Conservation (phyloP, 805 yeast genomes). For the Teunomyces barrocoloradensis region DNA sequence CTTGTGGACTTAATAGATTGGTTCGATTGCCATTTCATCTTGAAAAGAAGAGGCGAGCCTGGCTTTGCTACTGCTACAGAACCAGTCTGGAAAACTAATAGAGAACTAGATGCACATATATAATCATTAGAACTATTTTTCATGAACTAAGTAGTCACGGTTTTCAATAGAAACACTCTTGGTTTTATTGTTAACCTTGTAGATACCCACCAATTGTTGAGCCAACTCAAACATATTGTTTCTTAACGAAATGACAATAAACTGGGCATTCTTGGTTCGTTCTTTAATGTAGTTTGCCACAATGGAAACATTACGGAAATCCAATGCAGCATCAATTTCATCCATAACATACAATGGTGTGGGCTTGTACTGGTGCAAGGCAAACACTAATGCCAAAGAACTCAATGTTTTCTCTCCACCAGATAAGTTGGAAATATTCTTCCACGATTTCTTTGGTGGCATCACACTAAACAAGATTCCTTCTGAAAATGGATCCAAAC, state of each 20-base stretch:
- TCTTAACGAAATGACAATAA: constrained; percentile 89
- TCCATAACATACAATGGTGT: constrained; percentile 98
- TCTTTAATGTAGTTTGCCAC: constrained; percentile 97
- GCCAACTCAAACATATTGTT: constrained; percentile 98
- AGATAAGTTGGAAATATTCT: constrained; percentile 87
- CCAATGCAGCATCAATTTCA: constrained; percentile 98
- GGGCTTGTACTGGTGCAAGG: constrained; percentile 92
- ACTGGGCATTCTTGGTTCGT: constrained; percentile 94
- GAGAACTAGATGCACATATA: constrained; percentile 4
- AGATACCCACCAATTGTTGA: constrained; percentile 90
- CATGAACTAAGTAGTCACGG: constrained; percentile 41
- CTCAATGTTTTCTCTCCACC: constrained; percentile 98
- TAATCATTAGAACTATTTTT: constrained; percentile 1
- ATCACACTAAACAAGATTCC: constrained; percentile 95
- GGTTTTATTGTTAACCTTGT: constrained; percentile 90
- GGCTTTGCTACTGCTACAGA: constrained; percentile 62
- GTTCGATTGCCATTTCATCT: constrained; percentile 68
- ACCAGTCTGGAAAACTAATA: constrained; percentile 22
- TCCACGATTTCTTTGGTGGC: constrained; percentile 99
- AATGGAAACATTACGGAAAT: constrained; percentile 93
- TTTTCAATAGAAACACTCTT: constrained; percentile 76
- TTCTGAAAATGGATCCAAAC: constrained; percentile 96
- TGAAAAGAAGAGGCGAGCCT: constrained; percentile 63
- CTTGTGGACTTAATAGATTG: constrained; percentile 73
- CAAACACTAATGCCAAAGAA: constrained; percentile 93